Percentiles rank a stretch among this genome's conserved stretches.
Evolutionary conservation across 805 yeast genomes (phyloP).

Genomic region (Ascoidea rubescens): DNA sequence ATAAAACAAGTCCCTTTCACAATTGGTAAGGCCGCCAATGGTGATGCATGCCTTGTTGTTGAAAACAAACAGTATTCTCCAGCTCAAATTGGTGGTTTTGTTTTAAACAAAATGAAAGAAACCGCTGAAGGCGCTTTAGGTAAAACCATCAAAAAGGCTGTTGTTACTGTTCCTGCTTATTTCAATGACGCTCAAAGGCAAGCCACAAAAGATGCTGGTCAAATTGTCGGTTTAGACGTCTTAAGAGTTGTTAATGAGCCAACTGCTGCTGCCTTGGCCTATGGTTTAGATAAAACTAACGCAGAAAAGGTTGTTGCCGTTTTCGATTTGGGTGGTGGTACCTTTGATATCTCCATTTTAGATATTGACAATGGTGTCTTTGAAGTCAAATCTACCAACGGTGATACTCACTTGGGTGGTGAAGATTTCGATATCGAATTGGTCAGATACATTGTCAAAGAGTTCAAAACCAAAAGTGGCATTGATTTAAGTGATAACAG

Average conservation of each 20-base stretch:
- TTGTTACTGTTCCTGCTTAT: conserved; percentile 83
- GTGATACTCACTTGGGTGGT: conserved; percentile 90
- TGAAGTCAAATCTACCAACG: conserved; percentile 95
- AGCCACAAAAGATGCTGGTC: conserved; percentile 96
- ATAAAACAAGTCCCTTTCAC: conserved; percentile 79
- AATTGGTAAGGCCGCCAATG: conserved; percentile 80
- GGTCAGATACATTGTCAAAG: conserved; percentile 70
- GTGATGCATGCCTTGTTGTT: conserved; percentile 94
- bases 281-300: conserved; percentile 75
- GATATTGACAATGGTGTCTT: conserved; percentile 97
- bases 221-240: conserved; percentile 86
- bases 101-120: conserved; percentile 94
- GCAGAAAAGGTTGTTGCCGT: conserved; percentile 76
- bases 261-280: conserved; percentile 89
- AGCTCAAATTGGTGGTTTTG: conserved; percentile 88
- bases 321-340: conserved; percentile 98
- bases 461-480: conserved; percentile 65
- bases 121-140: conserved; percentile 90
- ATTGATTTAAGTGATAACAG: conserved; percentile 51
- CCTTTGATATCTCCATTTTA: conserved; percentile 90
- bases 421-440: conserved; percentile 82
- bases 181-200: conserved; percentile 87
- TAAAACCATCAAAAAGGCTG: conserved; percentile 79
- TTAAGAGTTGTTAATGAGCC: conserved; percentile 86
- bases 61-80: conserved; percentile 84